These are phyloP conservation scores for Rubus idaeus DNA, from an alignment of 306 rosid species.

Conservation along the genomic window DNA sequence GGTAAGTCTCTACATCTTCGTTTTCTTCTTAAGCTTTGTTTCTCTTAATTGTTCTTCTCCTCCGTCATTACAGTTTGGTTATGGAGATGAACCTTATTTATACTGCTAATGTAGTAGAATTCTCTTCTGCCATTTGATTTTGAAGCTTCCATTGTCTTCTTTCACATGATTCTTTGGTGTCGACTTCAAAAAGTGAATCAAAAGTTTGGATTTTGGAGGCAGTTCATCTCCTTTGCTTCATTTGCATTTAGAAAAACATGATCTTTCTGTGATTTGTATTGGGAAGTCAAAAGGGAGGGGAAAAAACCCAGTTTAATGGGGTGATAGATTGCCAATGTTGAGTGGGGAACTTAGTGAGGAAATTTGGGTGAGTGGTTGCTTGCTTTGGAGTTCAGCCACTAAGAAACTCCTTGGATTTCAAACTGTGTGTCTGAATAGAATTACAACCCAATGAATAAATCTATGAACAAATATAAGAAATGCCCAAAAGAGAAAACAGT, in stretches of 20 bases:
- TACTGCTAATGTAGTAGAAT: too few species aligned
- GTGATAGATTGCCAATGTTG: not conserved
- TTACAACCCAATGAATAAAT: not conserved
- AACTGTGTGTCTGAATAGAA: not conserved
- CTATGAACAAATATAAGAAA: not conserved
- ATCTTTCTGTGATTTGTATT: not conserved
- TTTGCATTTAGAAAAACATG: not conserved
- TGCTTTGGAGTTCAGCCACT: not conserved
- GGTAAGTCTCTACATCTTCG: constrained; percentile 16
- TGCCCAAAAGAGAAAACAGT: not conserved
- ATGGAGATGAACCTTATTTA: too few species aligned
- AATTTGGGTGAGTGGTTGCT: not conserved
- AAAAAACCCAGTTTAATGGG: not conserved
- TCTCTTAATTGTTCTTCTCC: too few species aligned
- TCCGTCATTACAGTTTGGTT: too few species aligned
- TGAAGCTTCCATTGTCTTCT: not conserved
- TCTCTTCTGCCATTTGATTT: too few species aligned
- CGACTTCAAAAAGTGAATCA: not conserved
- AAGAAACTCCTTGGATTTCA: not conserved
- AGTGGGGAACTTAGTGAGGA: not conserved
- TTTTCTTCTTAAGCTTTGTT: not conserved
- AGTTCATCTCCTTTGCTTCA: not conserved
- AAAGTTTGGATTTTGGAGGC: not conserved
- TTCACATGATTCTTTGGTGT: not conserved
- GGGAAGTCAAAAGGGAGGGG: not conserved